Conservation (phyloP, 2,329 filamentous ascomycete species). For the Colletotrichum lentis region DNA sequence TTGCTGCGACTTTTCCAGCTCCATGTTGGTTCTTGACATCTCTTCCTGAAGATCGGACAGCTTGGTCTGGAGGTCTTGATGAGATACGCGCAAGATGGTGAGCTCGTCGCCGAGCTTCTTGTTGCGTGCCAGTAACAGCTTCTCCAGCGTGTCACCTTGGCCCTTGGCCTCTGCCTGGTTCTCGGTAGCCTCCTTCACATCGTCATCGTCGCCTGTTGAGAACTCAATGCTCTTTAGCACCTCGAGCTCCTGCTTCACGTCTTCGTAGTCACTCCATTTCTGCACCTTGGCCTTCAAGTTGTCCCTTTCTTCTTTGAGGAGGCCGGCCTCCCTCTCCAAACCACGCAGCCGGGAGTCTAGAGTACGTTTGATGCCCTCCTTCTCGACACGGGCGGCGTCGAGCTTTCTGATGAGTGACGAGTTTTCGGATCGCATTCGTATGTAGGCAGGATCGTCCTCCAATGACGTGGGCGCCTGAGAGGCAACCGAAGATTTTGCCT, state of each 20-base stretch:
- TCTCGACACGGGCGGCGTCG: constrained; percentile 83
- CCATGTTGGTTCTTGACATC: constrained; percentile 81
- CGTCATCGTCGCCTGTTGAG: constrained; percentile 84
- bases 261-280: constrained; percentile 93
- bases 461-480: constrained; percentile 67
- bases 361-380: constrained; percentile 79
- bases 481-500: constrained; percentile 78
- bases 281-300: constrained; percentile 80
- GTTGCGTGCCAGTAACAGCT: constrained; percentile 89
- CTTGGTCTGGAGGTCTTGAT: constrained; percentile 86
- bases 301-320: constrained; percentile 83
- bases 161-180: constrained; percentile 63
- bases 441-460: constrained; percentile 89
- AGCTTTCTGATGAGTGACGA: constrained; percentile 89
- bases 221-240: constrained; percentile 99
- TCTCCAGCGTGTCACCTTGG: constrained; percentile 85
- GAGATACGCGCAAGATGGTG: constrained; percentile 89
- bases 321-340: constrained; percentile 79
- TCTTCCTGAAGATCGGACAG: constrained; percentile 85
- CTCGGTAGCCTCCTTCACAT: constrained; percentile 49
- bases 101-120: constrained; percentile 96
- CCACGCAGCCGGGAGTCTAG: constrained; percentile 78
- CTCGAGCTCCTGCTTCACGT: constrained; percentile 94
- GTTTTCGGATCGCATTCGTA: constrained; percentile 91
- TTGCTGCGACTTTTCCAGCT: constrained; percentile 83